Conservation (phyloP, 768 basidiomycete species). For the Kwoniella botswanensis region DNA sequence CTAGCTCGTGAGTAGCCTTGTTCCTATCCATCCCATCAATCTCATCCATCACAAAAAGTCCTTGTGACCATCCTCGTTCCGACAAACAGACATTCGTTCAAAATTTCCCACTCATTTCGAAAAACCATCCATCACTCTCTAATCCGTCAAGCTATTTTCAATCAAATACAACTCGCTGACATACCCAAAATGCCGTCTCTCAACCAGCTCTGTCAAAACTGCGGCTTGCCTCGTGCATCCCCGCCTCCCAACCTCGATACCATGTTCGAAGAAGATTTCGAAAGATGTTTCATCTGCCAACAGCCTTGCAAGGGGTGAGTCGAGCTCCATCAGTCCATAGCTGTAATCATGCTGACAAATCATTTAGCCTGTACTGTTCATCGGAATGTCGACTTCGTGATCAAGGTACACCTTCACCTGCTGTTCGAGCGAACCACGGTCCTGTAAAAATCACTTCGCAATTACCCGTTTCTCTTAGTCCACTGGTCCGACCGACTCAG, state of each 20-base stretch:
- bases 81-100: background rate
- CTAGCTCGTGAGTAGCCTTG: conserved; percentile 4
- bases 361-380: conserved; percentile 50
- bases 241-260: conserved; percentile 15
- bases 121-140: conserved; percentile 3
- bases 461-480: conserved; percentile 39
- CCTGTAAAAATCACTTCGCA: conserved; percentile 45
- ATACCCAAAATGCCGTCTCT: conserved; percentile 7
- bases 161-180: conserved; percentile 12
- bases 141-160: background rate
- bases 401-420: conserved; percentile 35
- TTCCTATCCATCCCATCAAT: conserved; percentile 3
- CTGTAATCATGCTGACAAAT: conserved; percentile 11
- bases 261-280: conserved; percentile 54
- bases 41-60: background rate
- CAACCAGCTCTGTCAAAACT: conserved; percentile 22
- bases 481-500: conserved; percentile 36
- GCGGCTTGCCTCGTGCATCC: conserved; percentile 26
- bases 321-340: background rate
- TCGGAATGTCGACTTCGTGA: conserved; percentile 48
- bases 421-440: conserved; percentile 15
- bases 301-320: conserved; percentile 48
- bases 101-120: conserved; percentile 1
- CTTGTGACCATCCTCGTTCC: background rate
- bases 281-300: conserved; percentile 50